Evolutionary conservation across 2,329 filamentous ascomycete species (phyloP).

Genomic region (Penicillium sp.): DNA sequence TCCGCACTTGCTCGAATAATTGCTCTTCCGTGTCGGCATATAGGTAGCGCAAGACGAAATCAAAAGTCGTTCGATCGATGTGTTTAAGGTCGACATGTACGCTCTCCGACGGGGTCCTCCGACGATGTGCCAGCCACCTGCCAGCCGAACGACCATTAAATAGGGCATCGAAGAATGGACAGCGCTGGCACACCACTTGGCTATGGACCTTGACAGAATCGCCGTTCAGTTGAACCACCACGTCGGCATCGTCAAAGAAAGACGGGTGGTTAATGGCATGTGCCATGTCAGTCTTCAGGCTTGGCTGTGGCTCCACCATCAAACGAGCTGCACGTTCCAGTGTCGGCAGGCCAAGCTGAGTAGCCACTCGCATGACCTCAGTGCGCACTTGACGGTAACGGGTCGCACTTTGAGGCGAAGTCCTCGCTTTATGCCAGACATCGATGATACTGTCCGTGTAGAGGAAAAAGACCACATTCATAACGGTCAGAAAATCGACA

Average conservation of each 20-base stretch:
- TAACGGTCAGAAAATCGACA: conserved; percentile 70
- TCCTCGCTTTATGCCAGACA: conserved; percentile 75
- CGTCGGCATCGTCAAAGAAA: conserved; percentile 77
- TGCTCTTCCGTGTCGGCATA: conserved; percentile 79
- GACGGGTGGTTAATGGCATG: conserved; percentile 61
- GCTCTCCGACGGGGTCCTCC: conserved; percentile 45
- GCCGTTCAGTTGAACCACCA: conserved; percentile 71
- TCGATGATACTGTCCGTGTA: conserved; percentile 79
- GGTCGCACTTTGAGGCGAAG: conserved; percentile 60
- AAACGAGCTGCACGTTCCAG: conserved; percentile 74
- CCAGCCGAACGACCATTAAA: conserved; percentile 85
- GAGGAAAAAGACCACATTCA: conserved; percentile 73
- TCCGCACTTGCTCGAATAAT: conserved; percentile 72
- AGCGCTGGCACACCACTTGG: conserved; percentile 71
- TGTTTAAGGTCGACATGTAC: conserved; percentile 79
- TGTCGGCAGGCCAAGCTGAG: conserved; percentile 62
- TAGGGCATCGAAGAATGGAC: conserved; percentile 85
- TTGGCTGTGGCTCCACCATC: conserved; percentile 62
- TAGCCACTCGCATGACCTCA: conserved; percentile 84
- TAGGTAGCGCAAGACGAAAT: conserved; percentile 71
- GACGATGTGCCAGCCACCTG: conserved; percentile 72
- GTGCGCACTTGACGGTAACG: conserved; percentile 74
- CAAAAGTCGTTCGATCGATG: conserved; percentile 67
- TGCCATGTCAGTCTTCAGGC: conserved; percentile 65
- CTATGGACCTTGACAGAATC: conserved; percentile 69